Percentiles rank a stretch among this genome's conserved stretches.
Conservation (phyloP, 345 rosid genomes). For the Linum tenue region DNA sequence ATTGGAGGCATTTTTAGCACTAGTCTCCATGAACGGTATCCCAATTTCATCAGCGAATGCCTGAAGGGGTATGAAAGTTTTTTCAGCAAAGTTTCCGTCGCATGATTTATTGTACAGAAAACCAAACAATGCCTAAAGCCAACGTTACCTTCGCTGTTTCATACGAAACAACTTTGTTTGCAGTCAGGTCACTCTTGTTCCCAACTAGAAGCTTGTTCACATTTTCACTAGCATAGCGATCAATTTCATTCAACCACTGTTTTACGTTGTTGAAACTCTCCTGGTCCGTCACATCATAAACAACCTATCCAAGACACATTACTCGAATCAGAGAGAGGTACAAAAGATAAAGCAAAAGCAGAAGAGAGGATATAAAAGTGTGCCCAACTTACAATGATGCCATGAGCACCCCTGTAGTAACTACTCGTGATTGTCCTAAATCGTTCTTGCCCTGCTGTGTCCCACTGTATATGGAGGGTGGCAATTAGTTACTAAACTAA, state of each 20-base stretch:
- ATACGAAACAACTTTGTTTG: conserved; percentile 58
- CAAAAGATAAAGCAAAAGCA: not conserved
- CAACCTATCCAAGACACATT: conserved; percentile 34
- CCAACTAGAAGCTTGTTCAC: conserved; percentile 75
- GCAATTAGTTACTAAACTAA: not conserved
- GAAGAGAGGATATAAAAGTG: not conserved
- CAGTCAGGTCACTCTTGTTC: conserved; percentile 66
- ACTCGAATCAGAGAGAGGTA: not conserved
- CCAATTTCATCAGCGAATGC: conserved; percentile 78
- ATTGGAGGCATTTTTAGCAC: conserved; percentile 66
- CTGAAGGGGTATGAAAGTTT: conserved; percentile 18
- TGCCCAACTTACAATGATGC: conserved; percentile 20
- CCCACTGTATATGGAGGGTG: conserved; percentile 20
- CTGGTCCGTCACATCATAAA: conserved; percentile 71
- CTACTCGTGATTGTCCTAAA: conserved; percentile 34
- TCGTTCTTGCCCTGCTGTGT: conserved; percentile 32
- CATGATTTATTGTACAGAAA: not conserved
- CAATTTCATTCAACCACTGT: conserved; percentile 73
- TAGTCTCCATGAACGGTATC: conserved; percentile 69
- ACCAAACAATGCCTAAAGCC: not conserved
- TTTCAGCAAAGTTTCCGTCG: not conserved
- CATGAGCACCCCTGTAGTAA: conserved; percentile 30
- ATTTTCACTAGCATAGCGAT: conserved; percentile 69
- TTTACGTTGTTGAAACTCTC: conserved; percentile 79
- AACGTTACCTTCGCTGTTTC: conserved; percentile 60